phyloP scores from a whole-genome alignment of 1,139 yeast species.

The Entelexis sorbosivorans region DNA sequence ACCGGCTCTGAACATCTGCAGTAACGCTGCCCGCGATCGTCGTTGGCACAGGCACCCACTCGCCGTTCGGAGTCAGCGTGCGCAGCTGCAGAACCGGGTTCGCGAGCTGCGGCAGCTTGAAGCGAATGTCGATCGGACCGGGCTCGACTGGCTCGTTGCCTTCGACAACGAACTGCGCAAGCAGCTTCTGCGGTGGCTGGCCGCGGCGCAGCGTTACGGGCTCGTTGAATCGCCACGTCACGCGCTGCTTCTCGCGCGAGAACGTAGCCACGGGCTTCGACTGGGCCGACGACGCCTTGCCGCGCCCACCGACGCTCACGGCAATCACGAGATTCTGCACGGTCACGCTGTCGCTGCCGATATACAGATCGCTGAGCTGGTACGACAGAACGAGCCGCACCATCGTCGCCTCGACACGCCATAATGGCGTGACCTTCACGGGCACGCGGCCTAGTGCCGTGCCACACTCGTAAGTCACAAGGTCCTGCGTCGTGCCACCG shows the following conservation, averaged over 20 bases:
- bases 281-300: slow-evolving; percentile 49
- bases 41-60: slow-evolving; percentile 22
- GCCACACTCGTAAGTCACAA: slow-evolving; percentile 19
- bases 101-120: slow-evolving; percentile 11
- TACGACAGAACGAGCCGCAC: slow-evolving; percentile 72
- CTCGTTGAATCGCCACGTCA: slow-evolving; percentile 67
- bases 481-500: slow-evolving; percentile 21
- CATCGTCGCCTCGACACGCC: slow-evolving; percentile 81
- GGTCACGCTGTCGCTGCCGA: slow-evolving; percentile 38
- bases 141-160: slow-evolving; percentile 14
- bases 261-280: slow-evolving; percentile 87
- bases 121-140: slow-evolving; percentile 16
- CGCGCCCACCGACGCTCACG: slow-evolving; percentile 42
- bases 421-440: slow-evolving; percentile 62
- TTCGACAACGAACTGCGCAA: slow-evolving; percentile 33
- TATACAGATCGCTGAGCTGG: slow-evolving; percentile 41
- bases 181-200: slow-evolving; percentile 39
- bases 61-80: slow-evolving; percentile 15
- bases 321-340: slow-evolving; percentile 50
- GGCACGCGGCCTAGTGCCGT: slow-evolving; percentile 41
- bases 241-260: slow-evolving; percentile 70
- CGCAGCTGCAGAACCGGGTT: slow-evolving; percentile 20
- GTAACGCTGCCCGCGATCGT: slow-evolving; percentile 8
- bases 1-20: background rate
- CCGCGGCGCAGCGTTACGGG: slow-evolving; percentile 56